Conservation (phyloP, 768 basidiomycete genomes). For the Megacollybia marginata region DNA sequence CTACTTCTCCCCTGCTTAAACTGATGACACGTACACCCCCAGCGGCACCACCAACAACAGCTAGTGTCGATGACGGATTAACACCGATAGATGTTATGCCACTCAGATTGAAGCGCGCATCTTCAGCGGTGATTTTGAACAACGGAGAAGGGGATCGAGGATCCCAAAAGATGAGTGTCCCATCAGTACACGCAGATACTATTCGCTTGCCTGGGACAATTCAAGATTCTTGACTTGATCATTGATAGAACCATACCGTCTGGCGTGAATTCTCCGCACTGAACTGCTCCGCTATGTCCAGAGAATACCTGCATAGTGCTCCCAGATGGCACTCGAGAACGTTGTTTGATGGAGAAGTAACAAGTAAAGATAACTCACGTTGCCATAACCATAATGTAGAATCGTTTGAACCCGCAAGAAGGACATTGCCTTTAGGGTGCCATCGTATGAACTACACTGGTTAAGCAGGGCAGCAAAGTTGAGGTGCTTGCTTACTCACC, state of each 20-base stretch:
- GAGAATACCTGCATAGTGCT: conserved; percentile 95
- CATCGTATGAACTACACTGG: conserved; percentile 81
- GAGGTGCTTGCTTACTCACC: conserved; percentile 39
- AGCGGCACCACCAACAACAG: conserved; percentile 79
- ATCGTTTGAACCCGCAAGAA: conserved; percentile 91
- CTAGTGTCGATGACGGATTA: conserved; percentile 83
- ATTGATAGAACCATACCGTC: conserved; percentile 47
- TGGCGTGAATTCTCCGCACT: conserved; percentile 87
- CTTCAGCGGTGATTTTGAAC: conserved; percentile 68
- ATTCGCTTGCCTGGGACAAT: conserved; percentile 68
- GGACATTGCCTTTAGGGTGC: conserved; percentile 90
- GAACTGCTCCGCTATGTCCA: conserved; percentile 78
- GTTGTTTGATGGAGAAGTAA: background rate
- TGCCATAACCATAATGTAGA: conserved; percentile 97
- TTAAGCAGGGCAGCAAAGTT: conserved; percentile 2
- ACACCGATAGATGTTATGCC: conserved; percentile 85
- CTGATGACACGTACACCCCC: conserved; percentile 87
- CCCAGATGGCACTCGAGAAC: conserved; percentile 78
- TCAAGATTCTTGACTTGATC: background rate
- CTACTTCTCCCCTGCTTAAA: conserved; percentile 78
- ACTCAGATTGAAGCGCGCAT: conserved; percentile 71
- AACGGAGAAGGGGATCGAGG: conserved; percentile 70
- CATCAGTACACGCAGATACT: conserved; percentile 78
- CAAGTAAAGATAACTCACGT: conserved; percentile 39
- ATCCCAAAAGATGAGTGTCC: conserved; percentile 85